These are phyloP conservation scores for Sergeia podlipaevii DNA, from an alignment of 208 protist species.

Conservation along the genomic window DNA sequence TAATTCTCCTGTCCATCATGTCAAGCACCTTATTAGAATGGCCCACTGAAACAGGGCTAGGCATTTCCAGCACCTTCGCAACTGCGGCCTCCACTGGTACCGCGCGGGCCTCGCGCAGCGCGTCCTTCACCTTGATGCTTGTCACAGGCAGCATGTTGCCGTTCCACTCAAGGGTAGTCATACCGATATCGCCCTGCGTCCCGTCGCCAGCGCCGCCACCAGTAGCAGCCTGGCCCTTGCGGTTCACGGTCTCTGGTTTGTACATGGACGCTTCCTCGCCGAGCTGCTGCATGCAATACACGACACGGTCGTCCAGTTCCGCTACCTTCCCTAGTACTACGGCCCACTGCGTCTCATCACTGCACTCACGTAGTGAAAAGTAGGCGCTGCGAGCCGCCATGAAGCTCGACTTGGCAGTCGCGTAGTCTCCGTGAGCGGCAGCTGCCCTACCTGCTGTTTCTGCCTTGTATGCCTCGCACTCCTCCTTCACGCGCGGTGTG, in stretches of 20 bases:
- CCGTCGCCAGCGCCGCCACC: conserved; percentile 6
- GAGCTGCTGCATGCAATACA: conserved; percentile 81
- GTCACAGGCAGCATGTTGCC: conserved; percentile 51
- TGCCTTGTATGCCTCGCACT: conserved; percentile 58
- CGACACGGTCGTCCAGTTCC: conserved; percentile 80
- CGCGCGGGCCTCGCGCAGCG: conserved; percentile 62
- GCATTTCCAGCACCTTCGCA: conserved; percentile 36
- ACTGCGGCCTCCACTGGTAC: conserved; percentile 50
- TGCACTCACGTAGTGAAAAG: conserved; percentile 22
- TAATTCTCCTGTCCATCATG: conserved; percentile 75
- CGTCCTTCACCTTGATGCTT: conserved; percentile 77
- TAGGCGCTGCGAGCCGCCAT: conserved; percentile 46
- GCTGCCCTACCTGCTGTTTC: conserved; percentile 51
- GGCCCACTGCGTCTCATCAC: conserved; percentile 27
- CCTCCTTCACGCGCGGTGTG: conserved; percentile 34
- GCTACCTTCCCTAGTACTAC: conserved; percentile 58
- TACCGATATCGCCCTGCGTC: neutral
- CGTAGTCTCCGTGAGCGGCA: conserved; percentile 43
- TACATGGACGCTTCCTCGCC: conserved; percentile 57
- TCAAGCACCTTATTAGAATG: conserved; percentile 73
- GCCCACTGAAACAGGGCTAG: conserved; percentile 43
- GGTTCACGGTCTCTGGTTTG: conserved; percentile 12
- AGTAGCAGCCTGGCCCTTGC: conserved; percentile 3
- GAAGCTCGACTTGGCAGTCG: conserved; percentile 57
- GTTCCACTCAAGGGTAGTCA: conserved; percentile 66